A percentile compares a stretch with the other conserved stretches of the same genome.
phyloP scores from a whole-genome alignment of 78 protist genomes.

The Cyanophora paradoxa region DNA sequence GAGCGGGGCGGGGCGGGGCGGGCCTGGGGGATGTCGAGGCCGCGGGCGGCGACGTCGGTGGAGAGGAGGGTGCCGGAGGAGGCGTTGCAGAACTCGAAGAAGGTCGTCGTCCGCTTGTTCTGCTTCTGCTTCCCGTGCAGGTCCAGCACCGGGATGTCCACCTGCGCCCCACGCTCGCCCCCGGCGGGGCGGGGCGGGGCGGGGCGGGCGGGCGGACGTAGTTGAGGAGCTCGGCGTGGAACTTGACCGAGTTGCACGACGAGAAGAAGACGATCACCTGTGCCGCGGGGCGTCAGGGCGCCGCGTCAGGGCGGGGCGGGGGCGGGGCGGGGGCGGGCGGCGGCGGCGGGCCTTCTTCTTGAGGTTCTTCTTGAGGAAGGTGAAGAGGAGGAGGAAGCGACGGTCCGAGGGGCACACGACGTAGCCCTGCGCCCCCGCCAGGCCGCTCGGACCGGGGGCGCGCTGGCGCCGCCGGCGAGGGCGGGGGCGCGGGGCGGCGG shows the following conservation, averaged over 20 bases:
- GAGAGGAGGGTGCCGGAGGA: slow-evolving; percentile 83
- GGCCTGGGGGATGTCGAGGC: slow-evolving; percentile 99
- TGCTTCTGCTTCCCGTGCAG: slow-evolving; percentile 93
- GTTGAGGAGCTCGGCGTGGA: slow-evolving; percentile 95
- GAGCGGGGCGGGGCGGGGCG: neutral
- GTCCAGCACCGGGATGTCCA: slow-evolving; percentile 66
- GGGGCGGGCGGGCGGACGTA: too few species aligned
- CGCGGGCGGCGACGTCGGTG: slow-evolving; percentile 99
- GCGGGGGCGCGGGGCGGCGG: neutral
- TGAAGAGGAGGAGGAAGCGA: slow-evolving; percentile 91
- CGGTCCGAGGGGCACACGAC: slow-evolving; percentile 77
- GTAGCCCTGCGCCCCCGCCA: slow-evolving; percentile 86
- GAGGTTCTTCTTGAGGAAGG: slow-evolving; percentile 88
- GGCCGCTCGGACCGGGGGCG: neutral
- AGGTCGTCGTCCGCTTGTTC: slow-evolving; percentile 91
- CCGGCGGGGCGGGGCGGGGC: too few species aligned
- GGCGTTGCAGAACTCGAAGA: slow-evolving; percentile 94
- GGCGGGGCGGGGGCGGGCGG: neutral
- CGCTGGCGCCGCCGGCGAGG: neutral
- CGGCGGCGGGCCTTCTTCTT: slow-evolving; percentile 47
- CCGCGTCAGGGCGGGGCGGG: too few species aligned
- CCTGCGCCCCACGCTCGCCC: too few species aligned
- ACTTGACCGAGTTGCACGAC: slow-evolving; percentile 73
- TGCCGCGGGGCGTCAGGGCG: neutral
- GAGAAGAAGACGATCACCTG: slow-evolving; percentile 37